Evolutionary conservation across 2,329 filamentous ascomycete species (phyloP), one percentile per base, ranked within the genome.

Genomic region (Raffaelea albimanens): DNA sequence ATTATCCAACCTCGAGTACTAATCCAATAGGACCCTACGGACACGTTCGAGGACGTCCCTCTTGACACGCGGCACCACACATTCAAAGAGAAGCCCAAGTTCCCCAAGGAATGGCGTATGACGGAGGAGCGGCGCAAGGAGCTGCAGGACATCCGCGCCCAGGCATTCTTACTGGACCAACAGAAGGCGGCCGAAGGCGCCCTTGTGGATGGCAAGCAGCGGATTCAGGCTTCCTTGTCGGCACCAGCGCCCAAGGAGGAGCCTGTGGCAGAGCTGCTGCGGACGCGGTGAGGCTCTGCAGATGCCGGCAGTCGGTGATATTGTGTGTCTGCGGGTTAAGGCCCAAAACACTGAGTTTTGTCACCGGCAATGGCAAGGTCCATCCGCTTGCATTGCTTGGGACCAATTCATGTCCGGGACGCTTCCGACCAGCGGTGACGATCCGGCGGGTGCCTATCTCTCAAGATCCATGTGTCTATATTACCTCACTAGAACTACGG

Each of bases 11-110:
- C 31, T 9, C 31, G 16, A 11, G 16, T 2, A 47, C 25, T 40
- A 16, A 13, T 10, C 34, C 31, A 33, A 47, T 62, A 82, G 72
- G 83, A 95, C 60, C 71, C 76, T 21, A 77, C 69, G 34, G 91
- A 98, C 56, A 85, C 78, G 11, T 96, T 97, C 59, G 82, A 82
- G 55, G 93, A 98, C 62, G 68, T 98, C 25, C 91, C 93, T 2
- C 75, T 97, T 43, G 90, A 98, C 61, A 83, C 87, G 51, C 77
- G 93, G 57, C 91, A 97, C 65, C 82, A 91, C 70, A 82, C 77
- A 59, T 72, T 76, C 52, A 85, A 84, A 70, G 63, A 64, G 39
- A 78, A 78, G 61, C 73, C 78, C 47, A 75, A 72, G 54, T 97
- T 96, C 65, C 93, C 93, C 2, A 75, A 80, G 56, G 78, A 82